Evolutionary conservation across 1,284 basidiomycete species (phyloP), one percentile per base, ranked within the genome.

Genomic region (Cryptococcus sp.): DNA sequence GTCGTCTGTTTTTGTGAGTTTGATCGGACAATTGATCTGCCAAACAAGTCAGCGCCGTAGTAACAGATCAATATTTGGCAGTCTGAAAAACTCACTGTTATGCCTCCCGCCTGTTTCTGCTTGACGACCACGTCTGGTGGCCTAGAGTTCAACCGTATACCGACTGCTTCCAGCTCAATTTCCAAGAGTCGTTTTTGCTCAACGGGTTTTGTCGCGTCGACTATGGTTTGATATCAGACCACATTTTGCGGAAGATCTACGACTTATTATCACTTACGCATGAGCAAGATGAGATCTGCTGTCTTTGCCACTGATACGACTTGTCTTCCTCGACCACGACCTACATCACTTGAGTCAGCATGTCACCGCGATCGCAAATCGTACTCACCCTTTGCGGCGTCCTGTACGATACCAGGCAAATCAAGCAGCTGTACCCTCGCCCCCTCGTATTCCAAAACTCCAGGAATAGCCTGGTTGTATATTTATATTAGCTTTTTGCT

Each of bases 361-460:
- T 22, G 30, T 55, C 48, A 48, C 20, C 40, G 50, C 46, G 53
- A 53, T 22, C 43, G 23, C 17, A 3, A 47, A 38, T 11, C 19
- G n/a, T 22, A 58, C 59, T 40, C 43, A 80, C 87, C 89, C 81
- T 92, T 89, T 66, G 90, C 90, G 7, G 95, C 94, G 47, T 94
- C 95, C 79, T 98, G 94, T 22, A 98, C 93, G 72, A 99, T 99
- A 79, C 95, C 95, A 2, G 95, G 95, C 56, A 99, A 80, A 85
- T 99, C 95, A 27, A 97, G 85, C 48, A 99, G 83, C 73, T 97
- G 93, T 58, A 96, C 93, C 47, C 91, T 84, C 15, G 93, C 92
- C 27, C 93, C 93, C 74, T 94, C 87, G 71, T 96, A 89, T 71
- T 96, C 93, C 22, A 96, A 85, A 20, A 94, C 95, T 60, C 93